Evolutionary conservation across 2,329 filamentous ascomycete genomes (phyloP), one percentile per base, ranked within the genome.

Genomic region (Coniochaeta pulveracea): DNA sequence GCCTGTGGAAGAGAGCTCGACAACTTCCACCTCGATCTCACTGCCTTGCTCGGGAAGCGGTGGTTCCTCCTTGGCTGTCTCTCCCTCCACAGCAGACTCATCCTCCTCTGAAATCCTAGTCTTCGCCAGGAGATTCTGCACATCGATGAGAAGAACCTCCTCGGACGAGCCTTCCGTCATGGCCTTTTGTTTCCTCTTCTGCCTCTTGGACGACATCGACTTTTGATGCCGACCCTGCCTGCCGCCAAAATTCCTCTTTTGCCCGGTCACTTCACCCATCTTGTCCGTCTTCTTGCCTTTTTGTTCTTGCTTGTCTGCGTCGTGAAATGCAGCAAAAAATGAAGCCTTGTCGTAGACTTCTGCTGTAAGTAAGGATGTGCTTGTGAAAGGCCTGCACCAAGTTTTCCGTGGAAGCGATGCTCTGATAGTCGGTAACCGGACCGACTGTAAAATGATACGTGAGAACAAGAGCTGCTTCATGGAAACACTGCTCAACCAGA

Each of bases 1-100:
- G 34, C 91, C 91, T 0, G 85, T 94, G 0, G 89, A 96, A 0
- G 89, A 93, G 21, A 96, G 66, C 43, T 83, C 75, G 6, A 76
- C 57, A 37, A 96, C 78, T n/a, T 80, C 76, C 25, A 96, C 72
- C 34, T 94, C 79, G 25, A 91, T 74, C 52, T 93, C 84, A 5
- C 75, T 70, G 38, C 81, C 81, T 24, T 65, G 64, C 43, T 79
- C 72, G 2, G 83, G 81, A 2, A 86, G 58, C 2, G 50, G 22
- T 5, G 46, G 35, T 12, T 47, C 40, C 26, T 40, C 22, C 6
- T n/a, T 29, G 14, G 14, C 12, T 31, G 28, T 12, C 18, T 7
- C 18, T 31, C 10, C 38, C 11, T 31, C 37, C 17, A 55, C 51
- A 2, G 38, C 39, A 7, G 40, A 31, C 2, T 38, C 38, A 4